These are phyloP conservation scores for Lumnitzera littorea DNA, from an alignment of 345 rosid species.

Conservation along the genomic window DNA sequence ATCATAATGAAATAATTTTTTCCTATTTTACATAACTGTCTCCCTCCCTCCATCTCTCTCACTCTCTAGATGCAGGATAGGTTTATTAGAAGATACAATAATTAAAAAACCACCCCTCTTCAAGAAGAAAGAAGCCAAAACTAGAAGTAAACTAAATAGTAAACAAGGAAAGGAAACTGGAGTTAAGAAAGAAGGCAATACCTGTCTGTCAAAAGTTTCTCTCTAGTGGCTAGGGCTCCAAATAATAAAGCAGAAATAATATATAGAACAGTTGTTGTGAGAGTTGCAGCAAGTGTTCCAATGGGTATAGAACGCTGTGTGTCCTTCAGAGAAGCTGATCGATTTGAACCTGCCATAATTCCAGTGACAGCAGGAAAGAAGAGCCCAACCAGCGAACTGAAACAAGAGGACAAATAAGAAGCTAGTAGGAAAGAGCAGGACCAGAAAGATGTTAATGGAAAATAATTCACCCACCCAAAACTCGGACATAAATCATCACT, in stretches of 20 bases:
- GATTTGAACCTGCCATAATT: conserved; percentile 98
- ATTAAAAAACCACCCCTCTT: too few relatives aligned
- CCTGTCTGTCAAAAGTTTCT: conserved; percentile 93
- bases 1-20: too few relatives aligned
- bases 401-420: conserved; percentile 2
- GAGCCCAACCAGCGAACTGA: conserved; percentile 92
- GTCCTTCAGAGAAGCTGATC: conserved; percentile 92
- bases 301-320: conserved; percentile 94
- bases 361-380: conserved; percentile 99
- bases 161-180: too few relatives aligned
- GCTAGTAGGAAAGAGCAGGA: conserved; percentile 9
- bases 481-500: too few relatives aligned
- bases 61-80: too few relatives aligned
- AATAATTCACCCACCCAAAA: background rate
- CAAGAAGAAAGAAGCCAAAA: too few relatives aligned
- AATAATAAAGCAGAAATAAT: conserved; percentile 68
- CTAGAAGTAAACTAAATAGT: conserved; percentile 1
- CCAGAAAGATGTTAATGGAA: background rate
- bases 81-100: too few relatives aligned
- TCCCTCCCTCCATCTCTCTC: too few relatives aligned
- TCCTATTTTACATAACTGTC: too few relatives aligned
- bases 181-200: conserved; percentile 12
- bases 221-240: conserved; percentile 87
- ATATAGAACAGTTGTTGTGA: conserved; percentile 72
- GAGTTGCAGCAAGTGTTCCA: conserved; percentile 95